Conservation (phyloP, 2,329 filamentous ascomycete genomes). For the Purpureocillium lavendulum region DNA sequence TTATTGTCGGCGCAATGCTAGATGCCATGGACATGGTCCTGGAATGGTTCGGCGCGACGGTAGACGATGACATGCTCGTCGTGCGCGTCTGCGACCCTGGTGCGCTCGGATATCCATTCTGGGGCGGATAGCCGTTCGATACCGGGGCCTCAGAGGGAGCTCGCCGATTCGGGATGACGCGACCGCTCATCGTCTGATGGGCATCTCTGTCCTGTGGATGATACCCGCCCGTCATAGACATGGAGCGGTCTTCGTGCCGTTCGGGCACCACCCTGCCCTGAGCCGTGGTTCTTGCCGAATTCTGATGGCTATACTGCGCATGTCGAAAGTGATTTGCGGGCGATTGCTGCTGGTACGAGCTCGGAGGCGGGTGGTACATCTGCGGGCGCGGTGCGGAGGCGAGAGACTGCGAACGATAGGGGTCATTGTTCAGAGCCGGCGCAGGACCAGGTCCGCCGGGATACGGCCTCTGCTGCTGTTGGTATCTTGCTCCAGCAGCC, state of each 20-base stretch:
- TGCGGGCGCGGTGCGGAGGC: slow-evolving; percentile 67
- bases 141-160: slow-evolving; percentile 32
- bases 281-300: slow-evolving; percentile 72
- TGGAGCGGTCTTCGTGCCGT: slow-evolving; percentile 82
- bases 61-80: slow-evolving; percentile 54
- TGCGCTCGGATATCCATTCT: slow-evolving; percentile 31
- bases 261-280: slow-evolving; percentile 89
- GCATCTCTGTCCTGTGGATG: slow-evolving; percentile 65
- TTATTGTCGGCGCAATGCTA: slow-evolving; percentile 63
- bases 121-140: slow-evolving; percentile 25
- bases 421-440: slow-evolving; percentile 74
- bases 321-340: slow-evolving; percentile 73
- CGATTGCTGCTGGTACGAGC: slow-evolving; percentile 50
- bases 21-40: slow-evolving; percentile 93
- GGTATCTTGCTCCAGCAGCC: slow-evolving; percentile 27
- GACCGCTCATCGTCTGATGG: slow-evolving; percentile 88
- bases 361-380: slow-evolving; percentile 58
- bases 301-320: slow-evolving; percentile 57
- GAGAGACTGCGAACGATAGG: slow-evolving; percentile 88
- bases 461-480: slow-evolving; percentile 48
- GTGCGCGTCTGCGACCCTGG: slow-evolving; percentile 49
- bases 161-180: slow-evolving; percentile 71
- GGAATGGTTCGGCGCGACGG: slow-evolving; percentile 33
- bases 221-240: slow-evolving; percentile 80
- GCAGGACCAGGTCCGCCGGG: slow-evolving; percentile 58